Evolutionary conservation across 805 yeast genomes (phyloP), one percentile per base, ranked within the genome.

Genomic region (Ogataea paraovalis): DNA sequence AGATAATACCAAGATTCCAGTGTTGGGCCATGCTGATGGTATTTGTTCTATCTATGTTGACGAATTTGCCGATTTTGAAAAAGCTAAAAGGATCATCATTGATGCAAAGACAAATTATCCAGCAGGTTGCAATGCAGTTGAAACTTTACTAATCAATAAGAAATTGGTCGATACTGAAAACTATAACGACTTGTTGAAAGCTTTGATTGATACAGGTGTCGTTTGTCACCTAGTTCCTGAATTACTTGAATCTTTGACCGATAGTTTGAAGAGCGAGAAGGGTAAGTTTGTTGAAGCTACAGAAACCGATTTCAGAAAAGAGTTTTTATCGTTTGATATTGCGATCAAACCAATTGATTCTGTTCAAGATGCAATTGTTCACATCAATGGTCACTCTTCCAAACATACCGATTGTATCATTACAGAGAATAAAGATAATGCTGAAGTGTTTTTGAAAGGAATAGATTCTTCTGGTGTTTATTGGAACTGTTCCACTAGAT

Each of bases 121-220:
- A 42, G 99, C 99, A 12, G 99, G 96, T n/a, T 94, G 99, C 68
- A 94, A 94, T 65, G 97, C 99, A 7, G 92, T 80, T 46, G 99
- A 94, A 67, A 88, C 94, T 30, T 67, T 94, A 27, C 74, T 94
- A 47, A 68, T 95, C 41, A 77, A 85, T 65, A 68, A 73, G 43
- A 61, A 56, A 49, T 64, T 64, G 55, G 52, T 72, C 2, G 51
- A 64, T 2, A 49, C 46, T n/a, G 44, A 43, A 12, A 30, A 39
- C 18, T 56, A 54, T 44, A 42, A 42, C 16, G 46, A 51, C 14
- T 42, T 68, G 4, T 37, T 67, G 14, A 46, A 56, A 38, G 66
- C 75, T 0, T 71, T 92, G 50, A 58, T 78, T 6, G 80, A 72
- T 9, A 79, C 80, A 5, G 82, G 80, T n/a, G 96, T 95, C 23